These are phyloP conservation scores for Thecaphora frezii DNA, from an alignment of 1,284 basidiomycete species.

Conservation along the genomic window DNA sequence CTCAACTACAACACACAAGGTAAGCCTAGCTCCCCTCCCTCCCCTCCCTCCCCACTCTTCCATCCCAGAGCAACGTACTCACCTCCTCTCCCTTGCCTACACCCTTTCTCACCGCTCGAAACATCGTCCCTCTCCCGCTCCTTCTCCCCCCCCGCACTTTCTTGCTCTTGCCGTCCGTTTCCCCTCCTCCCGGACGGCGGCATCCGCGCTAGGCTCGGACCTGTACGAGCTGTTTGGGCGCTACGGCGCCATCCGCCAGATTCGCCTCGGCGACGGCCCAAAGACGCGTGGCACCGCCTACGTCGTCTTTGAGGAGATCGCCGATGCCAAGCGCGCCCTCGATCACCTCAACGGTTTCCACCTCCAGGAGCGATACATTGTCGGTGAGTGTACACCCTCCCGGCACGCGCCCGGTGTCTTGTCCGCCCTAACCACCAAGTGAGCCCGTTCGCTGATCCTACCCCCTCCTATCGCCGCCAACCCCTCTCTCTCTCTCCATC, in stretches of 20 bases:
- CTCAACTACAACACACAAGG: constrained; percentile 84
- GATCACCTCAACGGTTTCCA: constrained; percentile 98
- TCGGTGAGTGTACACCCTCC: constrained; percentile 50
- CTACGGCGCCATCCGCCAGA: constrained; percentile 94
- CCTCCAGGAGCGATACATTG: constrained; percentile 92
- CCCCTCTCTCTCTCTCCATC: not conserved
- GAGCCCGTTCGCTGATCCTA: no score
- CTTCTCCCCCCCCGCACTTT: no score
- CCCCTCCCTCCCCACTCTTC: not conserved
- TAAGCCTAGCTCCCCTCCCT: constrained; percentile 7
- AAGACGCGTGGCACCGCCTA: constrained; percentile 96
- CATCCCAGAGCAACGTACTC: not conserved
- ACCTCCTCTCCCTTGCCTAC: no score
- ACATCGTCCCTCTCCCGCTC: no score
- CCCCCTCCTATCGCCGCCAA: no score
- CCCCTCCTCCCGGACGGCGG: not conserved
- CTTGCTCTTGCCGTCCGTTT: no score
- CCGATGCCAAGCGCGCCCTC: constrained; percentile 78
- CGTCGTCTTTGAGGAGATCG: constrained; percentile 65
- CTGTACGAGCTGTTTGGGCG: constrained; percentile 96
- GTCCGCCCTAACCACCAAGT: no score
- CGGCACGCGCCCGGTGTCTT: not conserved
- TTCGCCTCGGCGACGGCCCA: constrained; percentile 83
- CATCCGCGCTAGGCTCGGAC: constrained; percentile 69
- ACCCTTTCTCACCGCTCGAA: no score